Base-by-base conservation (phyloP, 805 yeast species). In the Barnettozyma populi region DNA sequence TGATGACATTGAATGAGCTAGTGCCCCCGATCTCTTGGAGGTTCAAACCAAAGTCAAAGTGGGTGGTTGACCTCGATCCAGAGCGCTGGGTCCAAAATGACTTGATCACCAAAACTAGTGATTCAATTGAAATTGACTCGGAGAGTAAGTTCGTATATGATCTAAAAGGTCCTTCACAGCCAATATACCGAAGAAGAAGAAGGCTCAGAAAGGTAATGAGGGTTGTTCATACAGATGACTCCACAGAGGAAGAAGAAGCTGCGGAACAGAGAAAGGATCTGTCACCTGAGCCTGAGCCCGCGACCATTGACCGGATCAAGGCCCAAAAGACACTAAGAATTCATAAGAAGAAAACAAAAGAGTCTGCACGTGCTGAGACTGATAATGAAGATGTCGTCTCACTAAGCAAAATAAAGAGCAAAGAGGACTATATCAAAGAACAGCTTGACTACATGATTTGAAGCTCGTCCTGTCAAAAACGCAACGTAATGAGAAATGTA, bases 111-210 rank as follows among this genome's bases (percentile, higher is more conserved):
- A 29, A 32, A 4, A 38, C 44, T 6, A 19, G 37, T 21, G 83
- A 77, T 48, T 64, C 78, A 40, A 79, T 84, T 14, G 73, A 71
- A 19, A 71, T 86, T 19, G 95, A 88, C 65, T 69, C 76, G 25
- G 90, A 81, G 47, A 86, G 84, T 36, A 88, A 88, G 63, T 88
- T 96, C 96, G 92, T 86, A 18, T 88, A 88, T 62, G 96, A 88
- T 62, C 60, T 64, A 55, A 56, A 47, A 19, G 62, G 41, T 4
- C 43, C 41, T 10, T 48, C 42, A 4, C 58, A 65, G 35, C 66
- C 65, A 4, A 55, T 65, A 37, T 75, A 70, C 57, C 70, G 90
- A 54, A 71, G 92, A 59, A 71, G 92, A 57, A 72, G 89, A 62
- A 84, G 90, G 90, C 66, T 77, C 2, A 65, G 87, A 45, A 51